Evolutionary conservation across 192 early-diverging fungal genomes (phyloP).

Genomic region (Funneliformis mosseae): DNA sequence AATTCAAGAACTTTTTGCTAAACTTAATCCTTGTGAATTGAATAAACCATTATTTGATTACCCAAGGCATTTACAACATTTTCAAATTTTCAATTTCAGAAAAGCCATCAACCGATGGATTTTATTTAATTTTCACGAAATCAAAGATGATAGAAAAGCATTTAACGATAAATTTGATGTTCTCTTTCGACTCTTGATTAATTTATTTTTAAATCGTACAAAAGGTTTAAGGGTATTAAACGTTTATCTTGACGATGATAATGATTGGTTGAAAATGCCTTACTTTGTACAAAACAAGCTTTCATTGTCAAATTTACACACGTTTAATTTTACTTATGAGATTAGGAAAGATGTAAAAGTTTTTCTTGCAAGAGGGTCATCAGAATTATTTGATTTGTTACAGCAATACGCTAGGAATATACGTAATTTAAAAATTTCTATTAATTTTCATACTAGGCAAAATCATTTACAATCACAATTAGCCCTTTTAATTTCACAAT

Average conservation of each 20-base stretch:
- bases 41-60: background rate
- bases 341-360: background rate
- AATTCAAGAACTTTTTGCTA: background rate
- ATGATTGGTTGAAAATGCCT: background rate
- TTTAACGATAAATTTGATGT: background rate
- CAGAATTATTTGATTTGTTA: background rate
- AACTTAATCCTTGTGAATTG: background rate
- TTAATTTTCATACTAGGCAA: background rate
- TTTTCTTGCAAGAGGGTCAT: background rate
- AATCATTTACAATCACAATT: background rate
- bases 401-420: background rate
- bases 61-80: background rate
- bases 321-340: background rate
- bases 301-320: background rate
- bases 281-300: background rate
- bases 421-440: background rate
- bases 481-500: background rate
- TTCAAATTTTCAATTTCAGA: background rate
- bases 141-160: no score
- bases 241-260: background rate
- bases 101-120: background rate
- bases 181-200: background rate
- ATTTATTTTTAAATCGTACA: background rate
- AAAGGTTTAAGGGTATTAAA: background rate
- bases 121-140: background rate